Evolutionary conservation across 1,284 basidiomycete genomes (phyloP).

Genomic region (Cutaneotrichosporon cavernicola): DNA sequence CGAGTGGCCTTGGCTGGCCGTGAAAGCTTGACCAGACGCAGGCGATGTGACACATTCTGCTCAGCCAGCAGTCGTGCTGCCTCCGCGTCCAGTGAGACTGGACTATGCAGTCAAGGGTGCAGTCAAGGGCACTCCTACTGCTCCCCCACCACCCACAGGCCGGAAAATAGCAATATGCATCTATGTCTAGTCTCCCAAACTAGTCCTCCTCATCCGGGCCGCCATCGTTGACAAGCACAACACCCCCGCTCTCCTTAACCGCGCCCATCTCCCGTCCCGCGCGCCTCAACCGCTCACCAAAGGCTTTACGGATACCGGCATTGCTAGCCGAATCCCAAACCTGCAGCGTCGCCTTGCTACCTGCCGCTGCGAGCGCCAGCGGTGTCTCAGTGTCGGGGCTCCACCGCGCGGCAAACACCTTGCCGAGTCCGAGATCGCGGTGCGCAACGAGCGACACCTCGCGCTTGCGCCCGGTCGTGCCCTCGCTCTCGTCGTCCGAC

Average conservation of each 20-base stretch:
- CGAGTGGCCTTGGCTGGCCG: too few relatives aligned
- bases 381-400: conserved; percentile 81
- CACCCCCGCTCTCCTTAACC: conserved; percentile 60
- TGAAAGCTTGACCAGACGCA: too few relatives aligned
- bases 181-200: conserved; percentile 1
- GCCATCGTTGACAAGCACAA: conserved; percentile 64
- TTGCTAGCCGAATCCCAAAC: conserved; percentile 90
- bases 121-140: too few relatives aligned
- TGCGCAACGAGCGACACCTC: conserved; percentile 84
- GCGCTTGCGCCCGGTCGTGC: conserved; percentile 58
- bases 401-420: conserved; percentile 87
- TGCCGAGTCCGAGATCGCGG: conserved; percentile 91
- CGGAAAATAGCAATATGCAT: conserved; percentile 1
- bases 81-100: too few relatives aligned
- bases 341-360: conserved; percentile 87
- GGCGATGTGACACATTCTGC: too few relatives aligned
- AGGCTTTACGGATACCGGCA: conserved; percentile 71
- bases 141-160: too few relatives aligned
- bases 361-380: conserved; percentile 88
- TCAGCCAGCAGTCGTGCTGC: too few relatives aligned
- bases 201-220: conserved; percentile 72
- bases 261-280: conserved; percentile 66
- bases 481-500: conserved; percentile 62
- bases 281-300: conserved; percentile 68
- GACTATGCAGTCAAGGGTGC: too few relatives aligned